These are phyloP conservation scores for Chlamydomonas schloesseri DNA, from an alignment of 139 green algal genomes.

Conservation along the genomic window DNA sequence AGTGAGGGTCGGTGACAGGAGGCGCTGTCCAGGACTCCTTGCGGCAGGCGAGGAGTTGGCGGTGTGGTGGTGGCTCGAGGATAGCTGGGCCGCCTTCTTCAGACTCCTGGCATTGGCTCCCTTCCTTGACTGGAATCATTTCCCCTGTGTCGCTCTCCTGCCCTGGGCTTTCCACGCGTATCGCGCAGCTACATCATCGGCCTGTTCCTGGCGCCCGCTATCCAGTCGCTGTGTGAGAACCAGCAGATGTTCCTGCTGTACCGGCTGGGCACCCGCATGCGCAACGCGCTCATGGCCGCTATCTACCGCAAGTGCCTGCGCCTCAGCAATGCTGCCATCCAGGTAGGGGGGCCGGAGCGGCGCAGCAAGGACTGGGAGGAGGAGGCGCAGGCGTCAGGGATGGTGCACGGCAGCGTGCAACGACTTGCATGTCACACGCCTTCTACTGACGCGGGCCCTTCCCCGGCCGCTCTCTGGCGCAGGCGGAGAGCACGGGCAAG, in stretches of 20 bases:
- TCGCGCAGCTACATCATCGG: slow-evolving; percentile 62
- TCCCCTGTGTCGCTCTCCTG: too few relatives aligned
- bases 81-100: too few relatives aligned
- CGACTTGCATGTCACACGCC: too few relatives aligned
- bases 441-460: too few relatives aligned
- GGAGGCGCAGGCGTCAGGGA: neutral
- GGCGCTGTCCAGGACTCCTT: too few relatives aligned
- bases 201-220: slow-evolving; percentile 80
- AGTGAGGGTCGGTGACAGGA: too few relatives aligned
- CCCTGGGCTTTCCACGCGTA: too few relatives aligned
- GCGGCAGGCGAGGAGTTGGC: too few relatives aligned
- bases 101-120: too few relatives aligned
- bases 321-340: slow-evolving; percentile 62
- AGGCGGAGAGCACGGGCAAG: slow-evolving; percentile 56
- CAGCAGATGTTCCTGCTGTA: slow-evolving; percentile 64
- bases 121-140: too few relatives aligned
- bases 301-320: slow-evolving; percentile 91
- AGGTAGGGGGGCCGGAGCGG: neutral
- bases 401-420: neutral
- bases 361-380: neutral
- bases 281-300: slow-evolving; percentile 83
- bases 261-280: slow-evolving; percentile 67
- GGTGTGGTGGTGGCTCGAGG: too few relatives aligned
- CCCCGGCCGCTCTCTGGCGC: too few relatives aligned
- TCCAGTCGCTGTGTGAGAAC: slow-evolving; percentile 72